Base-by-base conservation (phyloP, 305 asterid species). In the Ajuga reptans region DNA sequence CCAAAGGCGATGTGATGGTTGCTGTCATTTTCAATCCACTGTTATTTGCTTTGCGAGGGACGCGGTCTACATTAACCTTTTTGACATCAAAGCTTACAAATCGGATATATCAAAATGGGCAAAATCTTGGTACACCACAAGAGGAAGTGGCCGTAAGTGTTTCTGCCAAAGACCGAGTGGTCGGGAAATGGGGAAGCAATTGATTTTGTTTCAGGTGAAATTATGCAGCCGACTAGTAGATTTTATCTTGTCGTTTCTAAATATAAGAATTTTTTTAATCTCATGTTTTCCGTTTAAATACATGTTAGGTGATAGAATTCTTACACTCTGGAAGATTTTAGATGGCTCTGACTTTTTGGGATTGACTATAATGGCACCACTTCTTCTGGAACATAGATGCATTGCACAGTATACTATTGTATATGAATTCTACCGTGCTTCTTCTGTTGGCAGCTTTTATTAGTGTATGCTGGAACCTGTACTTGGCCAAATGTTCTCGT, bases 111-210 rank as follows among this genome's bases (percentile, higher is more conserved):
- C 83, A 72, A 58, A 62, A 43, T 9, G 65, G 79, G 33, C 78
- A 61, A 49, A 66, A 52, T 47, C 45, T 68, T 37, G 33, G 64
- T 55, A 61, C 71, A 14, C 72, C 85, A 29, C 87, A 65, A 42
- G 82, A 80, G 68, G 83, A 83, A 73, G 85, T 75, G 64, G 75
- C 82, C 39, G 78, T 72, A 2, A 70, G 43, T 27, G 80, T 75
- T 78, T 88, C 98, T 43, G 96, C 97, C 2, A 83, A 85, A 78
- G 96, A 90, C 9, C 82, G 80, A 34, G 96, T 87, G 3, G 73
- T 84, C 46, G 83, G 91, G 63, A 93, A 93, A 84, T 93, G 98
- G 97, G 86, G 96, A 71, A 78, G 89, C 83, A 79, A 66, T 71
- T 90, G 83, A 72, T 79, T 42, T 47, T 50, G 14, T 43, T 69